A percentile compares a stretch with the other conserved stretches of the same genome.
These are phyloP conservation scores for Mycosphaerella sp. DNA, from an alignment of 2,329 filamentous ascomycete genomes.

Conservation along the genomic window DNA sequence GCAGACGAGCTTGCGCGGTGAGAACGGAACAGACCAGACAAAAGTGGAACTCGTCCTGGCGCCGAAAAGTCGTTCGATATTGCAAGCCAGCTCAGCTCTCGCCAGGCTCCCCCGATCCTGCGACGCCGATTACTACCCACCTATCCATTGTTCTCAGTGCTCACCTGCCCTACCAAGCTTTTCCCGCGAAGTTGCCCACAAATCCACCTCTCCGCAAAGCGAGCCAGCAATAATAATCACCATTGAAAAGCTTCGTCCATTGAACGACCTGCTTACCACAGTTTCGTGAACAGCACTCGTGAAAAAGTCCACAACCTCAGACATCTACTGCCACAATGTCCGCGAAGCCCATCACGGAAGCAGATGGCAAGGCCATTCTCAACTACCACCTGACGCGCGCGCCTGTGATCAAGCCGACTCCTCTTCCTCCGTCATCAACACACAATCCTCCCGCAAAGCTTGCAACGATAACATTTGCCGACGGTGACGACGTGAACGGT, in stretches of 20 bases:
- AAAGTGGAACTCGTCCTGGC: background rate
- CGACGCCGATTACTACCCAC: no score
- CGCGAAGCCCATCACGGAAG: conserved; percentile 96
- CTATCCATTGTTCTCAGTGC: conserved; percentile 9
- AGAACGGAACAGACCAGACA: background rate
- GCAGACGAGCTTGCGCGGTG: no score
- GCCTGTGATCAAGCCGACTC: conserved; percentile 94
- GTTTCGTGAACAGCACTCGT: background rate
- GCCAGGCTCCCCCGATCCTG: no score
- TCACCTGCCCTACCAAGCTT: conserved; percentile 5
- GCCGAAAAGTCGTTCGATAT: no score
- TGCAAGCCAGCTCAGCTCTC: no score
- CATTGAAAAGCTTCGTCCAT: conserved; percentile 7
- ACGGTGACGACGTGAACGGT: conserved; percentile 72
- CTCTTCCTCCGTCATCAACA: conserved; percentile 72
- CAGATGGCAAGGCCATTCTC: conserved; percentile 99
- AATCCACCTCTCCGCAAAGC: background rate
- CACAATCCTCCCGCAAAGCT: conserved; percentile 92
- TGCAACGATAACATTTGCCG: conserved; percentile 86
- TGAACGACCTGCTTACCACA: conserved; percentile 20
- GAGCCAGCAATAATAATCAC: background rate
- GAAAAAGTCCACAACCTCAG: conserved; percentile 1
- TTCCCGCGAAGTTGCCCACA: conserved; percentile 9
- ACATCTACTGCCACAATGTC: conserved; percentile 56
- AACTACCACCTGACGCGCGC: conserved; percentile 99